Base-by-base conservation (phyloP, 371 early-diverging fungal species). In the Gilbertella persicaria region DNA sequence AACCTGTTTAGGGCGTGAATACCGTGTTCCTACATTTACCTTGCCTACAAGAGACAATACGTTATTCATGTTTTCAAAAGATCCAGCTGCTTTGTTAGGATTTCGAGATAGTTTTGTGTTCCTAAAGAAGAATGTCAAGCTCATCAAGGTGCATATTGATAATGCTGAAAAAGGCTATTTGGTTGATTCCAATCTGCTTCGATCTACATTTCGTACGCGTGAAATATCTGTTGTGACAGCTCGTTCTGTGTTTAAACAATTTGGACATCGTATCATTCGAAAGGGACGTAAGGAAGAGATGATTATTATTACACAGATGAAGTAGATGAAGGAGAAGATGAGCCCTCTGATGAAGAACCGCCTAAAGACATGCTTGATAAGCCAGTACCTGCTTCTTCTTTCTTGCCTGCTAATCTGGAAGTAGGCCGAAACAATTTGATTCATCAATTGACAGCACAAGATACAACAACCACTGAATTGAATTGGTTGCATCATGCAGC, bases 71-170 rank as follows among this genome's bases (percentile, higher is more conserved):
- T 80, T 94, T 50, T 86, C 93, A 9, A 89, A 93, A 70, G 93
- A 95, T 48, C 89, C 91, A 35, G 88, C 93, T 40, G 89, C 90
- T 38, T 61, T 84, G 40, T 77, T 92, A 10, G 92, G 92, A 5
- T 90, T 87, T 54, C 84, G 95, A 42, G 96, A 96, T 79, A 91
- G 94, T 48, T 92, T 91, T 79, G 86, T 92, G 20, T 88, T 96
- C 67, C 85, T 92, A 64, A 77, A 89, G 53, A 85, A 85, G 64
- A 91, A 94, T 65, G 88, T 87, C 14, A 78, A 86, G 5, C 64
- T 96, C 51, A 73, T 77, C 10, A 85, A 93, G 25, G 77, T 95
- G 23, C 84, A 83, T 55, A 86, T 90, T 5, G 85, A 87, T 0
- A 88, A 88, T 39, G 78, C 78, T 26, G 95, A 95, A 63, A 84